These are phyloP conservation scores for Epichloe typhina DNA, from an alignment of 2,329 filamentous ascomycete species.

Conservation along the genomic window DNA sequence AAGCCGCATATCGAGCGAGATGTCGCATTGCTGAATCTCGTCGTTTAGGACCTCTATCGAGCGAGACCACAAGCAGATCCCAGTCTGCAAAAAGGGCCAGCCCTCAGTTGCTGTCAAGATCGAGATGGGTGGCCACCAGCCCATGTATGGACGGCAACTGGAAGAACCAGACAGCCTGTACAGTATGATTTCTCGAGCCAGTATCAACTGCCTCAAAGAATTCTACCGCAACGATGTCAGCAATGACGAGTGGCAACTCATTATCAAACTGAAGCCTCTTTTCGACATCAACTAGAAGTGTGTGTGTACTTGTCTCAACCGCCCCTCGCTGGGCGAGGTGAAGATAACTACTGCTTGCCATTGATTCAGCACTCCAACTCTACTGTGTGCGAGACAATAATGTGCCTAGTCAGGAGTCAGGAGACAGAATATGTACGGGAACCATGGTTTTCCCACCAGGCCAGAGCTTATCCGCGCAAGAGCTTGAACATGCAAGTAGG, in stretches of 20 bases:
- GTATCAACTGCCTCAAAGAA: constrained; percentile 92
- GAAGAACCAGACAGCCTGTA: constrained; percentile 86
- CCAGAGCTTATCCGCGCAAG: neutral
- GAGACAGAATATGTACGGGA: too few species aligned
- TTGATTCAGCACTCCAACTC: neutral
- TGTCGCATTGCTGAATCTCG: neutral
- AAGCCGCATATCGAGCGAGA: neutral
- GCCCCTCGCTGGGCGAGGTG: neutral
- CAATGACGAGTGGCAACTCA: constrained; percentile 88
- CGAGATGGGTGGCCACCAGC: constrained; percentile 83
- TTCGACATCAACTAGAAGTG: constrained; percentile 64
- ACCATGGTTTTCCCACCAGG: too few species aligned
- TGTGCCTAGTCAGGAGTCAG: too few species aligned
- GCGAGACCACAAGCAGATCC: constrained; percentile 91
- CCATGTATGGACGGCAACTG: constrained; percentile 84
- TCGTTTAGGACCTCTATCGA: constrained; percentile 73
- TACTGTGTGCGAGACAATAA: neutral
- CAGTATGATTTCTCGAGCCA: constrained; percentile 72
- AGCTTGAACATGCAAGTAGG: neutral
- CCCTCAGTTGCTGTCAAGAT: constrained; percentile 98
- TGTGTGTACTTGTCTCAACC: constrained; percentile 8
- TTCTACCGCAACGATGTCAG: constrained; percentile 80
- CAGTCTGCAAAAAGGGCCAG: constrained; percentile 91
- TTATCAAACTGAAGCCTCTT: constrained; percentile 87
- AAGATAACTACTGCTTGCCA: neutral